These are phyloP conservation scores for Aureobasidium sp. DNA, from an alignment of 2,329 filamentous ascomycete genomes.

Conservation along the genomic window DNA sequence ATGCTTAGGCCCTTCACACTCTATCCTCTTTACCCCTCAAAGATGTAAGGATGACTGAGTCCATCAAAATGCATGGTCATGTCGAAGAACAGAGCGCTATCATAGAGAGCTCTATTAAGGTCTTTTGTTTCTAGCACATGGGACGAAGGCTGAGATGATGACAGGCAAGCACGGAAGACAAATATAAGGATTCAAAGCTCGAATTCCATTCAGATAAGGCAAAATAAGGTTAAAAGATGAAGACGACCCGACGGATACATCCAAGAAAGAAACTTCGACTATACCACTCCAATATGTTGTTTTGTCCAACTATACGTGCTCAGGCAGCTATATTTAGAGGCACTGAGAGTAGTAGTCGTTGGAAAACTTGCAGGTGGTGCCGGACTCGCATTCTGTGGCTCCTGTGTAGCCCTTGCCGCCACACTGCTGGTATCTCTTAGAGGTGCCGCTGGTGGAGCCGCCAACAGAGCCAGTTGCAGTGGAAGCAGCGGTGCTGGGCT, in stretches of 20 bases:
- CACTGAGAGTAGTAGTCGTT: conserved; percentile 34
- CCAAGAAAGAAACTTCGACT: neutral
- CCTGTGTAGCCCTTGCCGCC: conserved; percentile 29
- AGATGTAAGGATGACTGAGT: too few species aligned
- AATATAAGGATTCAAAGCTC: neutral
- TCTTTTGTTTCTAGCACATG: too few species aligned
- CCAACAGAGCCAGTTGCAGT: neutral
- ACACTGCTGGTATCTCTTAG: conserved; percentile 23
- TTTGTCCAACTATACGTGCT: neutral
- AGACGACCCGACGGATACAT: neutral
- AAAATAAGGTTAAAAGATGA: neutral
- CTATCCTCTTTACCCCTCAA: too few species aligned
- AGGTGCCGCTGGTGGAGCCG: conserved; percentile 9
- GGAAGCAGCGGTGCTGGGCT: neutral
- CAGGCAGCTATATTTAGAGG: neutral
- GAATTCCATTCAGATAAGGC: neutral
- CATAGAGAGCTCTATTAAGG: too few species aligned
- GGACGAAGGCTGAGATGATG: too few species aligned
- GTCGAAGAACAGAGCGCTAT: too few species aligned
- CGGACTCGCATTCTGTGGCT: conserved; percentile 25
- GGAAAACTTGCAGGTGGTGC: conserved; percentile 25
- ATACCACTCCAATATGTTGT: neutral
- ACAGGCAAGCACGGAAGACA: neutral
- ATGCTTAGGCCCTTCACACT: too few species aligned
- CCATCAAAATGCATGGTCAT: too few species aligned